phyloP scores from a whole-genome alignment of 441 rosid genomes.

The Arabidopsis lyrata region DNA sequence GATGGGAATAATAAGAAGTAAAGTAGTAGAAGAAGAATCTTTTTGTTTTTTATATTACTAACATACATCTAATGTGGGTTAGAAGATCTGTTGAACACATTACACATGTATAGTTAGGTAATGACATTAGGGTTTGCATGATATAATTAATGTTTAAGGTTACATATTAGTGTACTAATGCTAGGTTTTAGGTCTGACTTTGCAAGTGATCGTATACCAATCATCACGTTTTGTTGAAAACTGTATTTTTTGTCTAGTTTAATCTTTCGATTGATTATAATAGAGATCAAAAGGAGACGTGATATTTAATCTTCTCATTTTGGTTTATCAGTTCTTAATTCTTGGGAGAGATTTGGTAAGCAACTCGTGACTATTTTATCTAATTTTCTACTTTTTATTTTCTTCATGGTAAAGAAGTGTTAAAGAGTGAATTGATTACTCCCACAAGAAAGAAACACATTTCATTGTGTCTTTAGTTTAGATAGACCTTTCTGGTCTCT shows the following conservation, averaged over 20 bases:
- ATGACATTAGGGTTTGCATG: slow-evolving; percentile 44
- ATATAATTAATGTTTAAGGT: slow-evolving; percentile 13
- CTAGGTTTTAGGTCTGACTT: slow-evolving; percentile 44
- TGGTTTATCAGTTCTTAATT: slow-evolving; percentile 39
- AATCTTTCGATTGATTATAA: not conserved
- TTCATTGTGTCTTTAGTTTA: slow-evolving; percentile 11
- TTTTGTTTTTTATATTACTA: not conserved
- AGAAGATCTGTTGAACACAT: slow-evolving; percentile 29
- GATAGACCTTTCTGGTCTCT: slow-evolving; percentile 26
- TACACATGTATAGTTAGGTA: slow-evolving; percentile 44
- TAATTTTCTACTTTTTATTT: slow-evolving; percentile 29
- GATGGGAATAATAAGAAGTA: slow-evolving; percentile 39
- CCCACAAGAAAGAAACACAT: slow-evolving; percentile 40
- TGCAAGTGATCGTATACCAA: slow-evolving; percentile 33
- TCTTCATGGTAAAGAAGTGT: not conserved
- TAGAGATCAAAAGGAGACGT: slow-evolving; percentile 35
- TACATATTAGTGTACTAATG: slow-evolving; percentile 17
- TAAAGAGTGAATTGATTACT: slow-evolving; percentile 30
- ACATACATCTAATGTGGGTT: slow-evolving; percentile 32
- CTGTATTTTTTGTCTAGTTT: not conserved
- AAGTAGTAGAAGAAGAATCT: slow-evolving; percentile 28
- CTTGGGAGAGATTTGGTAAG: slow-evolving; percentile 38
- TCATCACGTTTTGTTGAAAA: slow-evolving; percentile 24
- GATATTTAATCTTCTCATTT: slow-evolving; percentile 41
- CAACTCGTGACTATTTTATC: slow-evolving; percentile 45